Conservation (phyloP, 2,329 filamentous ascomycete species). For the Diplodia mutila region DNA sequence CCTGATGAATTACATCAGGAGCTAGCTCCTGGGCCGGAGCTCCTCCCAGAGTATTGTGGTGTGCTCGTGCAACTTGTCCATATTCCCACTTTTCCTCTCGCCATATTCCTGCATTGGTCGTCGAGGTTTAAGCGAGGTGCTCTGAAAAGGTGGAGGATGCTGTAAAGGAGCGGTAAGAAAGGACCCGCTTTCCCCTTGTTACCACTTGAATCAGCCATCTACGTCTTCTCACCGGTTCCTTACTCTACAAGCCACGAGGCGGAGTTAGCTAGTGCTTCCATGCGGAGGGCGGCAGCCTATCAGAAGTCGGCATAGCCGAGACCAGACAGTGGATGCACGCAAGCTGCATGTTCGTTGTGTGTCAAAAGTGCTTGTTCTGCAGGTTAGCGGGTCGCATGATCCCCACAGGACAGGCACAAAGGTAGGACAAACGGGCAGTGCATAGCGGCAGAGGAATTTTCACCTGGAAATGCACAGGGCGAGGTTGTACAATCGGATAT, state of each 20-base stretch:
- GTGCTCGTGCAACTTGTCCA: slow-evolving; percentile 6
- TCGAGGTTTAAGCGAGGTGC: slow-evolving; percentile 6
- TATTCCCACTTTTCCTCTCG: slow-evolving; percentile 4
- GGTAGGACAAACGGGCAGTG: background rate
- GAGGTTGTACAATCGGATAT: slow-evolving; percentile 20
- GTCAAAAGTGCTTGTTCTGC: slow-evolving; percentile 24
- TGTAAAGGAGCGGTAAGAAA: slow-evolving; percentile 20
- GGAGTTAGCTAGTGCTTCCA: slow-evolving; percentile 6
- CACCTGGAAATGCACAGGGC: slow-evolving; percentile 9
- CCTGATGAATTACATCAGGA: background rate
- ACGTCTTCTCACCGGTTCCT: slow-evolving; percentile 20
- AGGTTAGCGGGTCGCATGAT: slow-evolving; percentile 20
- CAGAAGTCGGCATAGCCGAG: slow-evolving; percentile 9
- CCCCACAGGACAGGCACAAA: slow-evolving; percentile 13
- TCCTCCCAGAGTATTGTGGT: background rate
- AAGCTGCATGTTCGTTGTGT: slow-evolving; percentile 19
- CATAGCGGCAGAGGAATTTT: background rate
- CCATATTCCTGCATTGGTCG: slow-evolving; percentile 1
- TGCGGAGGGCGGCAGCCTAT: slow-evolving; percentile 13
- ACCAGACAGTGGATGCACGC: background rate
- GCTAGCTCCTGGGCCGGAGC: background rate
- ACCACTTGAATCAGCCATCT: slow-evolving; percentile 19
- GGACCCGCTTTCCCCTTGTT: slow-evolving; percentile 4
- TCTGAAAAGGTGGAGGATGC: background rate
- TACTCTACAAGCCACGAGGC: slow-evolving; percentile 15